Base-by-base conservation (phyloP, 2,329 filamentous ascomycete species). In the Colletotrichum simmondsii region DNA sequence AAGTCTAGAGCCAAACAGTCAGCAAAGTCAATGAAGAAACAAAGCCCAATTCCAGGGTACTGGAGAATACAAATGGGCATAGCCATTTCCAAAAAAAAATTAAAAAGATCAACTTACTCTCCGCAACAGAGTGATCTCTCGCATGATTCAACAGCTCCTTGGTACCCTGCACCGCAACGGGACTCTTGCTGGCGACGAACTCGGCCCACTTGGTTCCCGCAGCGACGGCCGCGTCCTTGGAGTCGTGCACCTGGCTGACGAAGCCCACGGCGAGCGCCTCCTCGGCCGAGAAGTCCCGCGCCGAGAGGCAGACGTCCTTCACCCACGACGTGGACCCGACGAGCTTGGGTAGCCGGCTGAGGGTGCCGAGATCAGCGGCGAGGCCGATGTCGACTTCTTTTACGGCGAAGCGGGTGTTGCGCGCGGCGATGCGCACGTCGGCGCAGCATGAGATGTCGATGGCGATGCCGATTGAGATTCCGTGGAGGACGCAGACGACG, bases 141-240 rank as follows among this genome's bases (percentile, higher is more conserved):
- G 92, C 93, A 79, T 92, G 94, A 82, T 97, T 95, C 79, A 98
- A 80, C 74, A 97, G 83, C 84, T 97, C 93, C 86, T 98, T 98
- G 10, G 95, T 97, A 6, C 94, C 92, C 85, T 95, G 91, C 75
- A 96, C 93, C 1, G 95, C 95, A 26, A 98, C 92, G 0, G 96
- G 96, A 79, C 94, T 97, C 88, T 98, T 98, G 22, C 81, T 85
- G 32, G 94, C 93, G 71, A 98, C 89, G 78, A 91, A 77, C 12
- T 79, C 83, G 1, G 92, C 94, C 78, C 94, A 79, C 74, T 90
- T 86, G 73, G 95, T 60, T 0, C 88, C 95, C 49, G 88, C 88
- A 53, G 84, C 83, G 28, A 97, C 80, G 2, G 92, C 89, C 56
- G 87, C 88, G 22, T 85, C 86, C 84, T 97, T 94, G 72, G 83